A percentile compares a stretch with the other conserved stretches of the same genome.
Evolutionary conservation across 2,329 filamentous ascomycete species (phyloP).

Genomic region (Acephala macrosclerotiorum): DNA sequence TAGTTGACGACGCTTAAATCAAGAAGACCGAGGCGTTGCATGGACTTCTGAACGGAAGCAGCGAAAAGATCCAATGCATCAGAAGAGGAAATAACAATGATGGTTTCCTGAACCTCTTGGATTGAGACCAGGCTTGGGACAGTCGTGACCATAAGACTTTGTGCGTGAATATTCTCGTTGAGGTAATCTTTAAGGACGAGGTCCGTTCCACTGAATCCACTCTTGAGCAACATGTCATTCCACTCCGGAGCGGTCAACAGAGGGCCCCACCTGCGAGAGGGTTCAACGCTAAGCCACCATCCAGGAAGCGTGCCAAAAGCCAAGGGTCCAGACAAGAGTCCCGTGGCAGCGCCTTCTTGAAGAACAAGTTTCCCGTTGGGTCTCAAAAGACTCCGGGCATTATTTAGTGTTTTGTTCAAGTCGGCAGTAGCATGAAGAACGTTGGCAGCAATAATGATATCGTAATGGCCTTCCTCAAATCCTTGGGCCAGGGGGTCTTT

Average conservation of each 20-base stretch:
- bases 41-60: too few relatives aligned
- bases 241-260: not conserved
- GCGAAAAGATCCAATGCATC: too few relatives aligned
- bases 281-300: slow-evolving; percentile 26
- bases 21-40: too few relatives aligned
- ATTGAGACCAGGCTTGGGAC: too few relatives aligned
- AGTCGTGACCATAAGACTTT: too few relatives aligned
- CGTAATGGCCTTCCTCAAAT: slow-evolving; percentile 31
- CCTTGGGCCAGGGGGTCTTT: slow-evolving; percentile 32
- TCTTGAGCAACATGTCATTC: not conserved
- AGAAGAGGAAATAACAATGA: too few relatives aligned
- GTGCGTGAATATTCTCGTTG: not conserved
- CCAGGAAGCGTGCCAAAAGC: slow-evolving; percentile 29
- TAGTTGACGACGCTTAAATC: not conserved
- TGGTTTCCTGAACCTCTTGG: too few relatives aligned
- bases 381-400: slow-evolving; percentile 40
- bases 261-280: slow-evolving; percentile 8
- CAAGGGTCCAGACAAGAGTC: slow-evolving; percentile 15
- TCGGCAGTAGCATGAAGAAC: slow-evolving; percentile 37
- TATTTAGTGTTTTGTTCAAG: slow-evolving; percentile 37
- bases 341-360: slow-evolving; percentile 37
- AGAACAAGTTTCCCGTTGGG: slow-evolving; percentile 42
- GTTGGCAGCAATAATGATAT: slow-evolving; percentile 37
- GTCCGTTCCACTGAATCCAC: not conserved
- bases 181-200: not conserved